Evolutionary conservation across 805 yeast genomes (phyloP).

Genomic region (Yarrowia sp.): DNA sequence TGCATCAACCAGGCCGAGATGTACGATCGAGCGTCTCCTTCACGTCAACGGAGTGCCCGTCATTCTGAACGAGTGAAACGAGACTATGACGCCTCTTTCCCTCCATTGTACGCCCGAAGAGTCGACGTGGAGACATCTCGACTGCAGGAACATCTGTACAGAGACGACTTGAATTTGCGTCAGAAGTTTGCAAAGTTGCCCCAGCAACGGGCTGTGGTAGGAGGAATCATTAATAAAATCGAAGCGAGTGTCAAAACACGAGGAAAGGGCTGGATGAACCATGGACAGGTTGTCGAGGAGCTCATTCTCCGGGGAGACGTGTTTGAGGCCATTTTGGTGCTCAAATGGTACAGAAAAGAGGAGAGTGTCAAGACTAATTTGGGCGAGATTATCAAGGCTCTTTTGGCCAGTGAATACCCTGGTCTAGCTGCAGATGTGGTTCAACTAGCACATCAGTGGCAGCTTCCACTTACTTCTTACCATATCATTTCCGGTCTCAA

Average conservation of each 20-base stretch:
- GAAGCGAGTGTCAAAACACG: background rate
- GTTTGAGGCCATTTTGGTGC: slow-evolving; percentile 1
- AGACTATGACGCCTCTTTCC: background rate
- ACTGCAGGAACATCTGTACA: background rate
- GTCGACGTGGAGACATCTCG: background rate
- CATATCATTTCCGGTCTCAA: background rate
- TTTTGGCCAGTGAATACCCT: background rate
- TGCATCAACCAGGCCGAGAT: slow-evolving; percentile 3
- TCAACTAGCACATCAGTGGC: background rate
- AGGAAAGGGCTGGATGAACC: slow-evolving; percentile 8
- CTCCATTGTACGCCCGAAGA: slow-evolving; percentile 4
- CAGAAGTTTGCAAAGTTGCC: slow-evolving; percentile 12
- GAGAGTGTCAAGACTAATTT: background rate
- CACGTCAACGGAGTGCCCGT: background rate
- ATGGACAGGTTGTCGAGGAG: slow-evolving; percentile 4
- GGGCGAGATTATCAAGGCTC: background rate
- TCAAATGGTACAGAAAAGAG: slow-evolving; percentile 2
- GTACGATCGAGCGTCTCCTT: background rate
- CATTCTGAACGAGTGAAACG: slow-evolving; percentile 1
- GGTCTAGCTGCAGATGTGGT: background rate
- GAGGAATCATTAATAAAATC: background rate
- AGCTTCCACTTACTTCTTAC: background rate
- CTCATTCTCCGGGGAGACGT: background rate
- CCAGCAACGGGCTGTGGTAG: background rate
- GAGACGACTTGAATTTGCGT: background rate